Evolutionary conservation across 441 rosid species (phyloP), one percentile per base, ranked within the genome.

Genomic region (Erodium trifolium): DNA sequence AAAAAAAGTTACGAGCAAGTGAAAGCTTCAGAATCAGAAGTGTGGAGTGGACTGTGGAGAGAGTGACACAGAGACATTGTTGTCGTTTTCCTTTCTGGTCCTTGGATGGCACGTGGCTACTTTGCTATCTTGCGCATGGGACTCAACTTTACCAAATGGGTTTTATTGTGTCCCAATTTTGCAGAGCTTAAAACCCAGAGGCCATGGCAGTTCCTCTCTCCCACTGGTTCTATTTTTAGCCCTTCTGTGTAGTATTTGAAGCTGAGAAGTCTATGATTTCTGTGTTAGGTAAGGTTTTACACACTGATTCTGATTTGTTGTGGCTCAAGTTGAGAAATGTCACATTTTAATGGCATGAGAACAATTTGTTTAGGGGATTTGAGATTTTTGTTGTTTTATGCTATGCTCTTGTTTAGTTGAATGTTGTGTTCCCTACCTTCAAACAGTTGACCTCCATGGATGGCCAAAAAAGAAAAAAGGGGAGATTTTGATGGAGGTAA

Each of bases 61-160:
- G 47, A 41, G 47, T 41, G 47, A 41, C 47, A 16, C 60, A 53
- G 59, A 53, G 60, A 14, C 23, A 16, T 16, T 53, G 7, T 53
- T 53, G 23, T 53, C 60, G 60, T 53, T 53, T 53, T n/a, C 7
- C 23, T 4, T 13, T 14, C 2, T 53, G 60, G 60, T 53, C 60
- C 60, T 53, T 16, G 19, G 3, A n/a, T 14, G 60, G 19, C 19
- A 53, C 60, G 19, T 53, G 60, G 2, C 19, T 1, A 14, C 5
- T 53, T 53, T 53, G 60, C 60, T 53, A 53, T 53, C 60, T 14
- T 53, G 60, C 60, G 60, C 60, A 14, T 53, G 60, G 60, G 60
- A 5, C 60, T n/a, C 9, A 16, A 5, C 60, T 16, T 53, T 53
- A 53, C 18, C 60, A 53, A 53, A 7, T 49, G 16, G 11, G 5